Percentiles rank a stretch among this genome's conserved stretches.
Evolutionary conservation across 1,284 basidiomycete species (phyloP).

Genomic region (Irpex sp.): DNA sequence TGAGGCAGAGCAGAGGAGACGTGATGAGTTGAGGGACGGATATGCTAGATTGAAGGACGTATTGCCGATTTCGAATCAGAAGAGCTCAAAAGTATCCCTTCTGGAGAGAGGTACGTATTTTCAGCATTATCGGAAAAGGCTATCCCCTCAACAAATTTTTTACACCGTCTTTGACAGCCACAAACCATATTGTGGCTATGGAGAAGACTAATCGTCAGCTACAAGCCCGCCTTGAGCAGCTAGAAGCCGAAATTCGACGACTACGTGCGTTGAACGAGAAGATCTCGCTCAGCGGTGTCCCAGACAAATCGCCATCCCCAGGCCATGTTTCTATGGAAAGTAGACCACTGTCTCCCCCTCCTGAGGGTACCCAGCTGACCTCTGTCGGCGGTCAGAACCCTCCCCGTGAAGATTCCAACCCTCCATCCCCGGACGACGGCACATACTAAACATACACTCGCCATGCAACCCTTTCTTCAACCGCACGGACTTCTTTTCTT

Average conservation of each 20-base stretch:
- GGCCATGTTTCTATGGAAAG: slow-evolving; percentile 38
- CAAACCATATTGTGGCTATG: slow-evolving; percentile 67
- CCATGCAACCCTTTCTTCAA: neutral
- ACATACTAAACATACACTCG: slow-evolving; percentile 38
- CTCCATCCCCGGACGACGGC: slow-evolving; percentile 56
- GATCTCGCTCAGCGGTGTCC: slow-evolving; percentile 56
- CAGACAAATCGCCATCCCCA: slow-evolving; percentile 50
- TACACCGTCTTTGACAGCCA: slow-evolving; percentile 42
- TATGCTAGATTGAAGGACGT: slow-evolving; percentile 85
- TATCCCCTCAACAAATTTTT: slow-evolving; percentile 10
- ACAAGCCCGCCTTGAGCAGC: slow-evolving; percentile 54
- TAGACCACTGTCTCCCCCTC: slow-evolving; percentile 62
- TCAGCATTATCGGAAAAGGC: slow-evolving; percentile 3
- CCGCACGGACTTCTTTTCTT: slow-evolving; percentile 4
- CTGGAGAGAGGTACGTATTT: slow-evolving; percentile 72
- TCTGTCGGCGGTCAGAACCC: slow-evolving; percentile 52
- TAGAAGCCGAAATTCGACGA: slow-evolving; percentile 65
- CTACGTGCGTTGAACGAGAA: slow-evolving; percentile 75
- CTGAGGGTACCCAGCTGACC: slow-evolving; percentile 49
- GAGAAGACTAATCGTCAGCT: slow-evolving; percentile 69
- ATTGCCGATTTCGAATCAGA: slow-evolving; percentile 81
- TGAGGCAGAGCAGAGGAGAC: slow-evolving; percentile 81
- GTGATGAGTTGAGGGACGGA: slow-evolving; percentile 84
- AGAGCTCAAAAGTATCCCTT: slow-evolving; percentile 84
- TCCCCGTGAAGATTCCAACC: slow-evolving; percentile 55